Conservation (phyloP, 2,329 filamentous ascomycete genomes). For the Sporothrix schenckii region DNA sequence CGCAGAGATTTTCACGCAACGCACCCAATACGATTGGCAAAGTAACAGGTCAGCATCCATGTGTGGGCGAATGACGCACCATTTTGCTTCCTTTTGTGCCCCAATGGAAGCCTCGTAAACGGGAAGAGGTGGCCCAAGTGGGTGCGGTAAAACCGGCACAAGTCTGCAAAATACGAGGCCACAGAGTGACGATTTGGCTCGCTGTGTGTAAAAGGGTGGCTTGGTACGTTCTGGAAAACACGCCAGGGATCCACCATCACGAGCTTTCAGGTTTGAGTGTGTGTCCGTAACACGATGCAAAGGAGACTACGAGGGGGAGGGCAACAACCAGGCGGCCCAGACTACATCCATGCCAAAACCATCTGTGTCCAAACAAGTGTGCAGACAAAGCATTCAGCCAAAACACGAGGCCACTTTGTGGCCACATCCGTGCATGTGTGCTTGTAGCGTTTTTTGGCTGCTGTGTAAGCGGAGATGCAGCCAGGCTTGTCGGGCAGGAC, state of each 20-base stretch:
- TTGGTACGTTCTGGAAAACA: background rate
- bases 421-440: background rate
- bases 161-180: conserved; percentile 1
- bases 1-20: conserved; percentile 17
- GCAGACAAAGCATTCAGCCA: background rate
- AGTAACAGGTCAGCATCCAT: background rate
- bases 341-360: background rate
- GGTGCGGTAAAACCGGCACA: conserved; percentile 15
- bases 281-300: conserved; percentile 8
- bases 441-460: background rate
- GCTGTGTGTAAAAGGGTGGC: background rate
- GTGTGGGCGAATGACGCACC: conserved; percentile 16
- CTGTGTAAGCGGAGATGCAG: conserved; percentile 22
- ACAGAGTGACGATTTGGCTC: background rate
- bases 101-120: background rate
- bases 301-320: background rate
- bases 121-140: background rate
- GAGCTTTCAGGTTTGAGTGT: conserved; percentile 16
- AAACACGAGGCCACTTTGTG: conserved; percentile 7
- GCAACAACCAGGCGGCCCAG: background rate
- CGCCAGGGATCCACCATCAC: conserved; percentile 20
- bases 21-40: background rate
- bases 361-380: background rate
- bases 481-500: conserved; percentile 15
- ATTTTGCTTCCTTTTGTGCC: background rate